Conservation (phyloP, 495 filamentous ascomycete genomes). For the Aspergillus indologenus region DNA sequence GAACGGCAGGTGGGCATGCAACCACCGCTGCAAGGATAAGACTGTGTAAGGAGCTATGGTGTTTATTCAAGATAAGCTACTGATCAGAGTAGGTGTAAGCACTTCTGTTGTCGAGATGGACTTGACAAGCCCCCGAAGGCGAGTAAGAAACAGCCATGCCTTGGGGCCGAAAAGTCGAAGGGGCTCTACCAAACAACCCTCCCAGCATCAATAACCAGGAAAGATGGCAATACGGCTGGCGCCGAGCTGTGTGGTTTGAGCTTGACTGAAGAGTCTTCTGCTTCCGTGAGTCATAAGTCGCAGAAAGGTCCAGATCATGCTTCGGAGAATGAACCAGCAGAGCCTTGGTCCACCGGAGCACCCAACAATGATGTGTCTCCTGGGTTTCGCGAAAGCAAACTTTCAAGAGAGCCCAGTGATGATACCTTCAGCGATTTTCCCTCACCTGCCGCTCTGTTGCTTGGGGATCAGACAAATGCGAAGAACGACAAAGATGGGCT, state of each 20-base stretch:
- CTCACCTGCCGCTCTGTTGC: slow-evolving; percentile 34
- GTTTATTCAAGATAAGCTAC: not conserved
- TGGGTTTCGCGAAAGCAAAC: not conserved
- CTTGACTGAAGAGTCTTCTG: no score
- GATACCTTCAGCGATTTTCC: slow-evolving; percentile 41
- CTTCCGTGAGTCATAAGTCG: not conserved
- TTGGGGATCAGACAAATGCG: slow-evolving; percentile 8
- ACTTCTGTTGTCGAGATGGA: slow-evolving; percentile 87
- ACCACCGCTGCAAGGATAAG: slow-evolving; percentile 77
- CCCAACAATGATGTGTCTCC: no score
- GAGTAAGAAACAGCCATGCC: slow-evolving; percentile 31
- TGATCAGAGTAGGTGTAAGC: slow-evolving; percentile 58
- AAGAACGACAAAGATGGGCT: not conserved
- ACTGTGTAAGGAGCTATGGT: slow-evolving; percentile 42
- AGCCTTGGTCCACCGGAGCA: not conserved
- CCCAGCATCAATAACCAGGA: slow-evolving; percentile 28
- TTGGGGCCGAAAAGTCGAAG: slow-evolving; percentile 16
- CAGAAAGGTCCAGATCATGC: not conserved
- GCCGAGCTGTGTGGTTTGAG: not conserved
- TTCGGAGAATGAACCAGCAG: not conserved
- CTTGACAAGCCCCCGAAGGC: slow-evolving; percentile 71
- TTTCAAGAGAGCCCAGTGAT: slow-evolving; percentile 36
- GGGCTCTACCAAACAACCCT: slow-evolving; percentile 31
- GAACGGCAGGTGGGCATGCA: slow-evolving; percentile 87
- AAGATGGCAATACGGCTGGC: slow-evolving; percentile 21